Percentiles rank a stretch among this genome's conserved stretches.
Evolutionary conservation across 176 grass and related monocot genomes (phyloP).

Genomic region (Bromus sterilis): DNA sequence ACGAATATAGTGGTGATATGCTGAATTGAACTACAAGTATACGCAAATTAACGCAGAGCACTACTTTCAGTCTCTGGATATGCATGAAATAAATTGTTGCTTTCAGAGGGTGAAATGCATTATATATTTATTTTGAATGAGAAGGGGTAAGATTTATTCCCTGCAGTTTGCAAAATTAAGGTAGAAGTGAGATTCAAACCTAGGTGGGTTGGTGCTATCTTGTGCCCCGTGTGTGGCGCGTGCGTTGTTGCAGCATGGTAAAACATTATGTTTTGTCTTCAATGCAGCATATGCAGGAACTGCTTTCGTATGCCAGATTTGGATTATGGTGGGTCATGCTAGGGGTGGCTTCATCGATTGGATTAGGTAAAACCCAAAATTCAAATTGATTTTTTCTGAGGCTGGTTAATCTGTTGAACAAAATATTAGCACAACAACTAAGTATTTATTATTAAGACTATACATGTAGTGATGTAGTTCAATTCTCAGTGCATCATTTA

Average conservation of each 20-base stretch:
- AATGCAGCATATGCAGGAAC: slow-evolving; percentile 70
- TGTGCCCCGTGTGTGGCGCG: background rate
- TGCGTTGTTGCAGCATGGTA: slow-evolving; percentile 9
- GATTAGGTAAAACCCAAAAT: slow-evolving; percentile 58
- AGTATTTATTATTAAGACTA: background rate
- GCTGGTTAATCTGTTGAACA: background rate
- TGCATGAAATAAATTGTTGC: background rate
- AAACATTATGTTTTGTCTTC: slow-evolving; percentile 19
- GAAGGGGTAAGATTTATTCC: background rate
- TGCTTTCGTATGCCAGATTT: slow-evolving; percentile 68
- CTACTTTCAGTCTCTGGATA: background rate
- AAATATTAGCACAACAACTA: background rate
- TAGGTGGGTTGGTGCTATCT: background rate
- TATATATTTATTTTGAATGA: background rate
- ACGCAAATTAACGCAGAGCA: background rate
- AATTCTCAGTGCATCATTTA: background rate
- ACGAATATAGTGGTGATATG: background rate
- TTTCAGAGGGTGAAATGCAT: background rate
- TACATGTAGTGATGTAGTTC: background rate
- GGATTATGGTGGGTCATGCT: slow-evolving; percentile 83
- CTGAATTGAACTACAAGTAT: background rate
- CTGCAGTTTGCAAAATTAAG: background rate
- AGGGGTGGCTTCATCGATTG: slow-evolving; percentile 91
- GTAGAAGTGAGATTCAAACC: background rate
- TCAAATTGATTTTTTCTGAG: background rate